A percentile compares a stretch with the other conserved stretches of the same genome.
These are phyloP conservation scores for Asterella californica DNA, from an alignment of 225 moss, liverwort and hornwort genomes.

Conservation along the genomic window DNA sequence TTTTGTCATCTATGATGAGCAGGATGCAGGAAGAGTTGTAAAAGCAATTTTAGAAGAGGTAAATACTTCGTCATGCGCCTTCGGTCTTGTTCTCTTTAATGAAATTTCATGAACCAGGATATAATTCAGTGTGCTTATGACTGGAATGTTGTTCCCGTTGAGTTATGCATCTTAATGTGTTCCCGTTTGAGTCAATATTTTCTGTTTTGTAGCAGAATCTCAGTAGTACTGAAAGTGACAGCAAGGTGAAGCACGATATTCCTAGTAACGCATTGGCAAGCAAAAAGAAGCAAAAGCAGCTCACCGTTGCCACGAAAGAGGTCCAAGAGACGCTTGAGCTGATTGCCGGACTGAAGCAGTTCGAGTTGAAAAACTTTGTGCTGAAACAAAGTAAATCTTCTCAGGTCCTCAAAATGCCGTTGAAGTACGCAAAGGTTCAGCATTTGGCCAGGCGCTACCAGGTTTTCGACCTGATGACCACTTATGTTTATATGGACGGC, in stretches of 20 bases:
- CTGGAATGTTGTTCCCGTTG: not conserved
- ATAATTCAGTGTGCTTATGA: no score
- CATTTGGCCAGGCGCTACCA: constrained; percentile 29
- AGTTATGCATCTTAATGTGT: not conserved
- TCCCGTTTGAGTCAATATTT: no score
- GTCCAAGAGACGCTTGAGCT: constrained; percentile 20
- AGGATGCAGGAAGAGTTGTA: constrained; percentile 32
- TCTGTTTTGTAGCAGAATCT: constrained; percentile 16
- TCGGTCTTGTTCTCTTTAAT: not conserved
- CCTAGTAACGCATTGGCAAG: not conserved
- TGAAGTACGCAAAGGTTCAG: not conserved
- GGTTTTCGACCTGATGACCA: constrained; percentile 17
- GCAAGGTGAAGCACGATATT: not conserved
- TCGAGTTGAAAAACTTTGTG: constrained; percentile 35
- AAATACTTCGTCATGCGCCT: not conserved
- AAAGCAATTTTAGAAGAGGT: constrained; percentile 33
- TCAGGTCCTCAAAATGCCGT: constrained; percentile 16
- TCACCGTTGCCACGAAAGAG: not conserved
- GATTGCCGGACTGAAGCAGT: constrained; percentile 26
- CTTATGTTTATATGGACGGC: not conserved
- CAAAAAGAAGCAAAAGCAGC: constrained; percentile 22
- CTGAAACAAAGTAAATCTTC: constrained; percentile 25
- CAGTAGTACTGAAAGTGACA: constrained; percentile 8
- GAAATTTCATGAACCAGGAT: not conserved
- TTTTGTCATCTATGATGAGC: constrained; percentile 46